A percentile compares a stretch with the other conserved stretches of the same genome.
Evolutionary conservation across 495 filamentous ascomycete genomes (phyloP).

Genomic region (Hypoxylon intermedium): DNA sequence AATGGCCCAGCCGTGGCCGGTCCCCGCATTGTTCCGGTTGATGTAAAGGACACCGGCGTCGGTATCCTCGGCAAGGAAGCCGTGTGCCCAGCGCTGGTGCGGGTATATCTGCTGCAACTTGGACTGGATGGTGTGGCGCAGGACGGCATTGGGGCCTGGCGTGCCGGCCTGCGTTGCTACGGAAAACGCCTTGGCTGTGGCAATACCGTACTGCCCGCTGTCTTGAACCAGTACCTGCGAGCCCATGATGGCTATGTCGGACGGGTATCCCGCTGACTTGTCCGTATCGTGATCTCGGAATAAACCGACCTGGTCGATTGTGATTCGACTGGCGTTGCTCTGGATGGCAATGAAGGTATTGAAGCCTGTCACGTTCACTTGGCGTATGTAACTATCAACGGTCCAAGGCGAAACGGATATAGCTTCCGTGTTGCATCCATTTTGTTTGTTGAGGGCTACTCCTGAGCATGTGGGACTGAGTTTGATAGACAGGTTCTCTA

Average conservation of each 20-base stretch:
- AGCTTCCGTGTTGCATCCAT: conserved; percentile 14
- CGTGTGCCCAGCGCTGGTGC: too few relatives aligned
- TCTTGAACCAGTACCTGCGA: conserved; percentile 20
- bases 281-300: conserved; percentile 13
- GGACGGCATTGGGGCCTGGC: too few relatives aligned
- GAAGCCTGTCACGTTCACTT: conserved; percentile 25
- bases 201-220: conserved; percentile 13
- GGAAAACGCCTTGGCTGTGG: conserved; percentile 20
- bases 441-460: not conserved
- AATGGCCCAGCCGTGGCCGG: too few relatives aligned
- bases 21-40: too few relatives aligned
- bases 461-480: conserved; percentile 24
- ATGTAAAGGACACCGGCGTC: too few relatives aligned
- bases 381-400: conserved; percentile 15
- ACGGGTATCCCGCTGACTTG: conserved; percentile 8
- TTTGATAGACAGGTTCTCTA: conserved; percentile 23
- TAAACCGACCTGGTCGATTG: conserved; percentile 13
- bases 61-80: too few relatives aligned
- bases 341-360: conserved; percentile 16
- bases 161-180: not conserved
- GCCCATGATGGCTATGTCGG: conserved; percentile 22
- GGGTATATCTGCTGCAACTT: too few relatives aligned
- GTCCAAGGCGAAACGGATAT: conserved; percentile 17
- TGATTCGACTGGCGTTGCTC: conserved; percentile 18
- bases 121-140: too few relatives aligned